Evolutionary conservation across 208 protist species (phyloP).

Genomic region (Paratrypanosoma confusum): DNA sequence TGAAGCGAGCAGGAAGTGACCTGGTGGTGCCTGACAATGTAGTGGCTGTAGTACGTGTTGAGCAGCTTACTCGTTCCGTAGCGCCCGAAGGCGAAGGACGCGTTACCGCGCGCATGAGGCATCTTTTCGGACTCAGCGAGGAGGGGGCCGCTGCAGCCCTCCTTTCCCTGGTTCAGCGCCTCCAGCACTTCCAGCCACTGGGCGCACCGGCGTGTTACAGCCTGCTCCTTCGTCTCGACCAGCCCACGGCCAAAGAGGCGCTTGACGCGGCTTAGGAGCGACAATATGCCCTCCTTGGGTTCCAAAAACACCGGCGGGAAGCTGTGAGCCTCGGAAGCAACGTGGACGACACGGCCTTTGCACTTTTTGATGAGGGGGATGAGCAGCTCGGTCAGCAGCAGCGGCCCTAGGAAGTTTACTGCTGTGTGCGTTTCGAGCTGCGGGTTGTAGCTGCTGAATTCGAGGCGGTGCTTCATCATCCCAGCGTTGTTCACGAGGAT

Average conservation of each 20-base stretch:
- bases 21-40: slow-evolving; percentile 53
- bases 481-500: slow-evolving; percentile 84
- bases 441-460: slow-evolving; percentile 36
- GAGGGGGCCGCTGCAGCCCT: slow-evolving; percentile 27
- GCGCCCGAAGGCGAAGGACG: slow-evolving; percentile 29
- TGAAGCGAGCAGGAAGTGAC: slow-evolving; percentile 71
- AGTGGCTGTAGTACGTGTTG: slow-evolving; percentile 72
- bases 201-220: no score
- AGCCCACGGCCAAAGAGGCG: no score
- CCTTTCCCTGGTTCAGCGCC: slow-evolving; percentile 43
- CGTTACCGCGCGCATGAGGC: slow-evolving; percentile 9
- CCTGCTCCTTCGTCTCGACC: no score
- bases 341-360: slow-evolving; percentile 73
- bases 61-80: slow-evolving; percentile 83
- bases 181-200: slow-evolving; percentile 43
- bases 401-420: slow-evolving; percentile 74
- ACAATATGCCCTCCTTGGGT: neutral
- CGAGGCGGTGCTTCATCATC: slow-evolving; percentile 41
- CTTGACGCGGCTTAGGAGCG: no score
- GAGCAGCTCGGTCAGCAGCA: slow-evolving; percentile 79
- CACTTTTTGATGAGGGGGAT: slow-evolving; percentile 51
- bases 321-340: slow-evolving; percentile 65
- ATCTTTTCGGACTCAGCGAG: neutral
- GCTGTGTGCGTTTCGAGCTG: slow-evolving; percentile 66
- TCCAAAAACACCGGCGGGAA: slow-evolving; percentile 45